Conservation (phyloP, 179 eudicot genomes). For the Carnegiea gigantea region DNA sequence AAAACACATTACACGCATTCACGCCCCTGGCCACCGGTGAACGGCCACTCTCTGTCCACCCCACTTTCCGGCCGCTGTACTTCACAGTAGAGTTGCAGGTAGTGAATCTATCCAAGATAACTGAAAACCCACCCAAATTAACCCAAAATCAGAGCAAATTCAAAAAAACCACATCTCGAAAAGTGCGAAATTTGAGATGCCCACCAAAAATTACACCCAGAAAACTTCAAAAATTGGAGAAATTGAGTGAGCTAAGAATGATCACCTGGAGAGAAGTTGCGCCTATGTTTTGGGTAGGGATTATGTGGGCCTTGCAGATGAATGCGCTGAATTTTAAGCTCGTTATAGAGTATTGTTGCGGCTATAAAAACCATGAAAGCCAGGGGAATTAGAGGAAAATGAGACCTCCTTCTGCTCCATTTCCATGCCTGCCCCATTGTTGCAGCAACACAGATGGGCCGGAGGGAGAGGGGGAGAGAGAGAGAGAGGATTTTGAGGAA, state of each 20-base stretch:
- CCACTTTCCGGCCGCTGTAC: constrained; percentile 57
- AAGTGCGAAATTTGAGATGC: not conserved
- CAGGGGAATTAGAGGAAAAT: constrained; percentile 52
- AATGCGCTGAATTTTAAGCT: constrained; percentile 44
- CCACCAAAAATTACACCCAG: constrained; percentile 11
- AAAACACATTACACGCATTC: constrained; percentile 67
- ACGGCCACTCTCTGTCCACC: constrained; percentile 33
- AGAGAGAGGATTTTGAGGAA: constrained; percentile 4
- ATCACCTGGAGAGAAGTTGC: constrained; percentile 23
- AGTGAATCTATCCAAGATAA: constrained; percentile 67
- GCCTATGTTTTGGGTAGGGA: constrained; percentile 15
- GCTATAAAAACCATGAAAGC: constrained; percentile 50
- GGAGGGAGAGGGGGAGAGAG: not conserved
- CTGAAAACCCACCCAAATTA: constrained; percentile 34
- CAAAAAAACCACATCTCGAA: not conserved
- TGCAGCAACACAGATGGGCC: not conserved
- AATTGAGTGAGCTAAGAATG: constrained; percentile 19
- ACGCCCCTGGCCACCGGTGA: constrained; percentile 23
- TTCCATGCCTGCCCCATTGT: constrained; percentile 45
- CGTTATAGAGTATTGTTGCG: constrained; percentile 52
- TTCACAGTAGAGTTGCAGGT: constrained; percentile 59
- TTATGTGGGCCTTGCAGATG: constrained; percentile 25
- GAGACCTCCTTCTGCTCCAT: constrained; percentile 56
- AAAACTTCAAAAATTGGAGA: constrained; percentile 1
- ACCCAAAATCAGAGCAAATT: constrained; percentile 2